Percentiles rank a stretch among this genome's conserved stretches.
phyloP scores from a whole-genome alignment of 148 eudicot species.

The Silene latifolia region DNA sequence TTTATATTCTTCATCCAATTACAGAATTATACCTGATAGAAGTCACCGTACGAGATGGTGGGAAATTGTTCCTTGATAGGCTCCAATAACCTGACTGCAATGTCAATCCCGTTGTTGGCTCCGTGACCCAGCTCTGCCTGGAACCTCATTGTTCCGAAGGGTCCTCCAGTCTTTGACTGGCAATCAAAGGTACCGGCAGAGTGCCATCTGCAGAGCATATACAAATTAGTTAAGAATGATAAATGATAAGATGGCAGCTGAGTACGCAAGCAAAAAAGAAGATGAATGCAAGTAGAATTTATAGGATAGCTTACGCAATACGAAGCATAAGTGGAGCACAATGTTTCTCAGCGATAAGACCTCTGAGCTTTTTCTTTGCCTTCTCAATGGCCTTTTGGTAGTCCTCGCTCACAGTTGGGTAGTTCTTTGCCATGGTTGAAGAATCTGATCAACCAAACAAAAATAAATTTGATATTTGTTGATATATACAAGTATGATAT shows the following conservation, averaged over 20 bases:
- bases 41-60: slow-evolving; percentile 54
- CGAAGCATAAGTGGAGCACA: slow-evolving; percentile 89
- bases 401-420: slow-evolving; percentile 68
- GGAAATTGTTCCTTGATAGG: slow-evolving; percentile 77
- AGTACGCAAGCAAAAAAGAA: no score
- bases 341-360: slow-evolving; percentile 61
- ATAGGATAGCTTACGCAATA: slow-evolving; percentile 48
- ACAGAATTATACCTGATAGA: slow-evolving; percentile 48
- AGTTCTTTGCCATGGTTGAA: slow-evolving; percentile 60
- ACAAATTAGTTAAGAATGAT: neutral
- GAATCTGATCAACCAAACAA: slow-evolving; percentile 5
- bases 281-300: no score
- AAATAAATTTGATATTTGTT: neutral
- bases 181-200: slow-evolving; percentile 84
- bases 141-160: slow-evolving; percentile 81
- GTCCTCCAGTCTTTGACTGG: slow-evolving; percentile 70
- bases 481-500: neutral
- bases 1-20: neutral
- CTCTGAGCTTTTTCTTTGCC: slow-evolving; percentile 69
- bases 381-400: slow-evolving; percentile 62
- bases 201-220: slow-evolving; percentile 60
- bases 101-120: slow-evolving; percentile 72
- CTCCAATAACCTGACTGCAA: slow-evolving; percentile 63
- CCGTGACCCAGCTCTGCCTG: slow-evolving; percentile 54
- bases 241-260: no score